phyloP scores from a whole-genome alignment of 179 eudicot species.

The Spergularia azorica region DNA sequence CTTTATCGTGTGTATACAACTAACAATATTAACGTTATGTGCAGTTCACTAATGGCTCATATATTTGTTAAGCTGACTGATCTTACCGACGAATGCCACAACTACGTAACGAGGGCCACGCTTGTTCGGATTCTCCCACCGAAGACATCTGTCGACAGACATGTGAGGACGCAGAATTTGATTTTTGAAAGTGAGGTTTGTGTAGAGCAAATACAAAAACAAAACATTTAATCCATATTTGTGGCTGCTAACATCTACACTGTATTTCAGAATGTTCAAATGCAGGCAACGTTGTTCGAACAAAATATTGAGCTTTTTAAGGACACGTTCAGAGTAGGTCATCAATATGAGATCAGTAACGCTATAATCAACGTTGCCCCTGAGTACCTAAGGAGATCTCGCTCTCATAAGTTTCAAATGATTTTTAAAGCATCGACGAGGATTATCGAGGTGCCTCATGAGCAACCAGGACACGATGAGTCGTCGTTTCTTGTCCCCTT shows the following conservation, averaged over 20 bases:
- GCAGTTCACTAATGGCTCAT: neutral
- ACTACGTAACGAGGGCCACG: neutral
- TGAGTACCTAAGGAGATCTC: neutral
- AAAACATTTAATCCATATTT: no score
- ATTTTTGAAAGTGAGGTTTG: neutral
- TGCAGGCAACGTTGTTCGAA: neutral
- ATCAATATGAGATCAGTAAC: neutral
- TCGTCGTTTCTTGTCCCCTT: no score
- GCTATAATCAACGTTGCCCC: neutral
- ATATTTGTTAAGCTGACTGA: neutral
- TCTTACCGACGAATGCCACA: neutral
- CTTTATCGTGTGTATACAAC: no score
- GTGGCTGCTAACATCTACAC: no score
- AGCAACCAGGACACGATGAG: no score
- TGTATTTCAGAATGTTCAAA: neutral
- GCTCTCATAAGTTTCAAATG: neutral
- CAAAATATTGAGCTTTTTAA: neutral
- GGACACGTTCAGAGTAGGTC: neutral
- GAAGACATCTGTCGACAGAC: neutral
- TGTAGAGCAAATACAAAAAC: no score
- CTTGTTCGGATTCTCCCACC: neutral
- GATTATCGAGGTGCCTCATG: neutral
- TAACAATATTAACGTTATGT: no score
- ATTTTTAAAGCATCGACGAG: neutral
- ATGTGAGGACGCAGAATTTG: neutral